Percentiles rank a stretch among this genome's conserved stretches.
These are phyloP conservation scores for Paramecium bursaria DNA, from an alignment of 73 alveolate genomes.

Conservation along the genomic window DNA sequence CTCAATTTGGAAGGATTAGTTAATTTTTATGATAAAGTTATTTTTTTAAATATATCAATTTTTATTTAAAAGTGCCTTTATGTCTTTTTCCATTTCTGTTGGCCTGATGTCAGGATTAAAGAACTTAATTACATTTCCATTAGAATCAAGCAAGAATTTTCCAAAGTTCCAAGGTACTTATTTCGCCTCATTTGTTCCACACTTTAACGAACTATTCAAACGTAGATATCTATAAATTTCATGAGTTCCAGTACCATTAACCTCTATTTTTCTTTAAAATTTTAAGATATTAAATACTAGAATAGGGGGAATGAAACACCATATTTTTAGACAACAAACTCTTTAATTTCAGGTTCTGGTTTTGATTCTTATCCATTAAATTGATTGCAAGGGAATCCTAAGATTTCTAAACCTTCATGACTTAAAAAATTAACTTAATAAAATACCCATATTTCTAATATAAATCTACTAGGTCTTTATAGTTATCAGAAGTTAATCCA, in stretches of 20 bases:
- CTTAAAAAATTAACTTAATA: background rate
- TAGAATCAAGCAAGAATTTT: slow-evolving; percentile 56
- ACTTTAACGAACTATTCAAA: slow-evolving; percentile 22
- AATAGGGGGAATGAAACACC: slow-evolving; percentile 51
- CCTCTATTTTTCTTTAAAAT: slow-evolving; percentile 52
- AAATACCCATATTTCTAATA: slow-evolving; percentile 17
- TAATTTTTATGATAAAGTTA: no score
- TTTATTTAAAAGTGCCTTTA: background rate
- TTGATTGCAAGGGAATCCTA: slow-evolving; percentile 67
- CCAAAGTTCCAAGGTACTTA: slow-evolving; percentile 66
- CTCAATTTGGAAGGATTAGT: no score
- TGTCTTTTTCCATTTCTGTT: background rate
- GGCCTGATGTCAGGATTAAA: slow-evolving; percentile 22
- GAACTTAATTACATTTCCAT: slow-evolving; percentile 49
- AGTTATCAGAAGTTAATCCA: slow-evolving; percentile 41
- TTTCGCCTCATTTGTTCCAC: slow-evolving; percentile 19
- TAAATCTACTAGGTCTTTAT: slow-evolving; percentile 41
- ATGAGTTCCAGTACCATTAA: slow-evolving; percentile 58
- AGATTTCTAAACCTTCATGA: slow-evolving; percentile 55
- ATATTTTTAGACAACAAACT: slow-evolving; percentile 28
- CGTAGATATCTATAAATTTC: slow-evolving; percentile 46
- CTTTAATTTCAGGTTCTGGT: slow-evolving; percentile 55
- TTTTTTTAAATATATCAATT: no score
- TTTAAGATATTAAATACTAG: background rate
- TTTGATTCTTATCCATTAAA: slow-evolving; percentile 51